Base-by-base conservation (phyloP, 2,329 filamentous ascomycete genomes). In the Lachnellula occidentalis region DNA sequence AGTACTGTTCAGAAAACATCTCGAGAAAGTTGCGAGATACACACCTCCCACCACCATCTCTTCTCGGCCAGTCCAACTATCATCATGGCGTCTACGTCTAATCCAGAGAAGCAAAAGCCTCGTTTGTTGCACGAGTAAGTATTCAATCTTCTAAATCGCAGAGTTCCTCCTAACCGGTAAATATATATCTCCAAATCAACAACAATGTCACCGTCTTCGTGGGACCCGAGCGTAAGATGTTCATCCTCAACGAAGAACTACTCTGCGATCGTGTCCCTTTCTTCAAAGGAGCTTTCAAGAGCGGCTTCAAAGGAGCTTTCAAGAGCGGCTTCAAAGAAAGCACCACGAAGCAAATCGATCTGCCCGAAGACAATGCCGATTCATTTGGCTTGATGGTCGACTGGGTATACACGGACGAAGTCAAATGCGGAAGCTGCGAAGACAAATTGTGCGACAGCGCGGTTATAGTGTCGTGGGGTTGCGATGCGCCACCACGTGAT, bases 211-310 rank as follows among this genome's bases (percentile, higher is more conserved):
- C 49, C 6, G 39, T 56, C 12, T 51, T 37, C 22, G 54, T 56
- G 15, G 45, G 50, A 2, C 34, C 34, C 8, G 17, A 42, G 11
- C 42, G 12, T 5, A 49, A 37, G 21, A 17, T 27, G 9, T 54
- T 45, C 41, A 43, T 12, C 12, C 31, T 59, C 8, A 17, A 39
- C 8, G 48, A 56, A n/a, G 45, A 57, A 2, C 9, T 55, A 3
- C 21, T 57, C 5, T 56, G 43, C 15, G 48, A 51, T 17, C 39
- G 34, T 4, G 27, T 49, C 4, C 39, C 21, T 2, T 54, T 37
- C 45, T 59, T 59, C 24, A 22, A n/a, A 21, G 36, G 15, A 6
- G 54, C 49, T 4, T 55, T 59, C 19, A 34, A 50, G 34, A 21
- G 24, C 11, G n/a, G 17, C 1, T 50, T 50, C 17, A 48, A 36